Percentiles rank a stretch among this genome's conserved stretches.
These are phyloP conservation scores for Huntiella omanensis DNA, from an alignment of 2,329 filamentous ascomycete genomes.

Conservation along the genomic window DNA sequence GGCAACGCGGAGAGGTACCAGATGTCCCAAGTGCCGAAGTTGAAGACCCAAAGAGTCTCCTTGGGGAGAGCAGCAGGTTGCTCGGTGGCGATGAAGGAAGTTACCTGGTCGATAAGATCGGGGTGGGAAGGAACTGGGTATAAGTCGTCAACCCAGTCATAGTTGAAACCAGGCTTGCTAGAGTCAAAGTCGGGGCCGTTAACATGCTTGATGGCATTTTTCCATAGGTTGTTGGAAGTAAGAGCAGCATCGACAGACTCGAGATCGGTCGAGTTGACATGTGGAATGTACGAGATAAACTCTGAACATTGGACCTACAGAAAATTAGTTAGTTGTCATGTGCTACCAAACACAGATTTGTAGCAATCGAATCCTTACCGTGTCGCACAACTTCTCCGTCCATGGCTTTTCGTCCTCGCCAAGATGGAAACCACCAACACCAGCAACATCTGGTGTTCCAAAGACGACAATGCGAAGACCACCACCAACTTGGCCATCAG, in stretches of 20 bases:
- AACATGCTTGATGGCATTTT: constrained; percentile 21
- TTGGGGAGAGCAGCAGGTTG: constrained; percentile 18
- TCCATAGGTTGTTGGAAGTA: constrained; percentile 32
- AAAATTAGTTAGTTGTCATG: not conserved
- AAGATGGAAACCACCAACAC: constrained; percentile 11
- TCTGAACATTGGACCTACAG: constrained; percentile 26
- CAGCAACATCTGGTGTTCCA: constrained; percentile 26
- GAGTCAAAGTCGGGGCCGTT: constrained; percentile 17
- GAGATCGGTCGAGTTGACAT: constrained; percentile 19
- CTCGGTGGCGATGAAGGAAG: constrained; percentile 25
- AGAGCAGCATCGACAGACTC: constrained; percentile 21
- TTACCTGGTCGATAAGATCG: constrained; percentile 27
- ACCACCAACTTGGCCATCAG: constrained; percentile 15
- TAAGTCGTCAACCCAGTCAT: constrained; percentile 23
- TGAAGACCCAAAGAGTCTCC: constrained; percentile 35
- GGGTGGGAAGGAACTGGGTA: constrained; percentile 23
- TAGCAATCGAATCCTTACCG: constrained; percentile 19
- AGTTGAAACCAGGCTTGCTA: constrained; percentile 22
- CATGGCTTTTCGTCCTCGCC: constrained; percentile 19
- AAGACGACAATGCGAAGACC: constrained; percentile 32
- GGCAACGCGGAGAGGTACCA: constrained; percentile 33
- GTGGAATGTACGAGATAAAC: constrained; percentile 28
- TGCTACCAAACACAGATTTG: not conserved
- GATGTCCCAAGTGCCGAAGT: constrained; percentile 35
- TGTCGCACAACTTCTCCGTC: constrained; percentile 29